Evolutionary conservation across 2,329 filamentous ascomycete genomes (phyloP).

Genomic region (Fusarium sp.): DNA sequence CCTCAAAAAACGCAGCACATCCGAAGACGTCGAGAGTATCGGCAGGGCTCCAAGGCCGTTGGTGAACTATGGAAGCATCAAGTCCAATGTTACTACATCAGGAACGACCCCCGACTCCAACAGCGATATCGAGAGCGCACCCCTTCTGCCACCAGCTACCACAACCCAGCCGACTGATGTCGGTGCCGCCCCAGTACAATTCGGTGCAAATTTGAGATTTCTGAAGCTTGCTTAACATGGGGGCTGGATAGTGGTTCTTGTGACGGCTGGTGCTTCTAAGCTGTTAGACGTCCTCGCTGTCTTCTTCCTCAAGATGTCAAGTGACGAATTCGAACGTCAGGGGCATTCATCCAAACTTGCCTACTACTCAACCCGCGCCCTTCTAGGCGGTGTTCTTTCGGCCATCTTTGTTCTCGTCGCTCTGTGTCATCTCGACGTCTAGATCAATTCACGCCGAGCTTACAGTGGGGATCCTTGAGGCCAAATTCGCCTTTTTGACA

Average conservation of each 20-base stretch:
- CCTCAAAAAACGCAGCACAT: rapidly evolving
- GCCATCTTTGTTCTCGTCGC: neutral
- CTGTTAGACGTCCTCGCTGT: neutral
- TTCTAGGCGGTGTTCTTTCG: neutral
- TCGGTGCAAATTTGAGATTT: neutral
- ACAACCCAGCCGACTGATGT: neutral
- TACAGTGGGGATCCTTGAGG: neutral
- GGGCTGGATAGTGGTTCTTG: neutral
- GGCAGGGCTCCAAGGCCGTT: neutral
- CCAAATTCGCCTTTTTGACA: neutral
- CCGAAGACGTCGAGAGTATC: neutral
- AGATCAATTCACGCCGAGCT: neutral
- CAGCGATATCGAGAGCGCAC: neutral
- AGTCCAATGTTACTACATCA: neutral
- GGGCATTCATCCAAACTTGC: neutral
- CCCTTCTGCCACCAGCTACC: neutral
- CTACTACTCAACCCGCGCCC: neutral
- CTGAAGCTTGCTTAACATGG: neutral
- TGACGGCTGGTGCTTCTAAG: neutral
- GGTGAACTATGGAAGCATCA: neutral
- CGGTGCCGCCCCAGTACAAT: neutral
- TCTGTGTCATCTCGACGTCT: neutral
- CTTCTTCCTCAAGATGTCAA: neutral
- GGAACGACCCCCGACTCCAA: neutral
- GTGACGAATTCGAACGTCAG: neutral